Base-by-base conservation (phyloP, 805 yeast species). In the Kurtzmaniella fragi region DNA sequence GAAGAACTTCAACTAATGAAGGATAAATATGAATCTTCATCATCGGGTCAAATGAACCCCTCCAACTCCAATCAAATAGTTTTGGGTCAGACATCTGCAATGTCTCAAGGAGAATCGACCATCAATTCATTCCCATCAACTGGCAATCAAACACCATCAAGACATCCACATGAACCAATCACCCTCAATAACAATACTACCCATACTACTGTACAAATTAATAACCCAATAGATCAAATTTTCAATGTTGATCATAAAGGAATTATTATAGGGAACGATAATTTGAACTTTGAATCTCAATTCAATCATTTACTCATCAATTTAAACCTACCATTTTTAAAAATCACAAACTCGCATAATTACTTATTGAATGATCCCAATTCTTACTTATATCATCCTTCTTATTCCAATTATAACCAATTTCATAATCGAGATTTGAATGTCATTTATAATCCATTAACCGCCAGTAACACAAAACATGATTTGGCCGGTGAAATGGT, bases 1-100 rank as follows among this genome's bases (percentile, higher is more conserved):
- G 74, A 75, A 33, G 82, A 76, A 42, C 64, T 75, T 40, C 61
- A 67, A 30, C 54, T 55, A 37, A 53, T 76, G 32, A 54, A 64
- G 34, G 42, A 61, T 3, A 70, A 66, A 38, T 41, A 41, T 64
- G 32, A 61, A 57, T 20, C 25, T 20, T 20, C 25, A 20, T 17
- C 17, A 32, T 15, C 27, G 6, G 6, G 5, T 32, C 16, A 10
- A 17, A 32, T 17, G 17, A 32, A 5, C 16, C 16, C 5, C 5
- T 5, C 16, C 15, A 15, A 31, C 29, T 10, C 25, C n/a, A 38
- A 37, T 31, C 27, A 31, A 12, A 33, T 27, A 41, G 38, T 28
- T 14, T n/a, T 11, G n/a, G n/a, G n/a, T n/a, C n/a, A n/a, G n/a
- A n/a, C n/a, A n/a, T n/a, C n/a, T n/a, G n/a, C n/a, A n/a, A 28